Base-by-base conservation (phyloP, 2,329 filamentous ascomycete species). In the Trichothecium roseum region DNA sequence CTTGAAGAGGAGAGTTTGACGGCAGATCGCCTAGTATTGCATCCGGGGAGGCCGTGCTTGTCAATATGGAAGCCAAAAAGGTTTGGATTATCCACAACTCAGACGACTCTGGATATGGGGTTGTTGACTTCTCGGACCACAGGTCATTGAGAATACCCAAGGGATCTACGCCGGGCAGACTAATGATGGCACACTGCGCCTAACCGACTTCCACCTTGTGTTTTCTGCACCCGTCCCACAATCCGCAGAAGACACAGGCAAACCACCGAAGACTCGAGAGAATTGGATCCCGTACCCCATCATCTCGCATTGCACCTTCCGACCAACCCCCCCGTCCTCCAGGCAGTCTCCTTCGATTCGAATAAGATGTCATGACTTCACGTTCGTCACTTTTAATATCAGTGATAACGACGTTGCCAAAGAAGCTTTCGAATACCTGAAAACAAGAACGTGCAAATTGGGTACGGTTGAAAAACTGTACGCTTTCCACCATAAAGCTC, bases 201-300 rank as follows among this genome's bases (percentile, higher is more conserved):
- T 81, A 37, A 76, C 74, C 42, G 67, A 76, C 50, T 77, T 74
- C 54, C 78, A 82, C 55, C 63, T 73, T 42, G 61, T 73, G 37
- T 73, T 73, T 49, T 66, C 57, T 44, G 66, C 57, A 29, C 66
- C 61, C 29, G 52, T 50, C 33, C 59, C 52, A 32, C 54, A 51
- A 44, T 48, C 46, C 37, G 39, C 32, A 27, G 40, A 32, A 35
- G 37, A 51, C 13, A 22, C 47, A 32, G 34, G 29, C 40, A 30
- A n/a, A 28, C 51, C 54, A 10, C 53, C 55, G 4, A 60, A 53
- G 41, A 49, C 50, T 34, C 60, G 78, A 53, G 84, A 94, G 59
- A 75, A 84, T 53, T 98, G 89, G 84, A 85, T 96, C 37, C 88
- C 91, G 13, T 98, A 88, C 58, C 88, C 89, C 17, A 88, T 96